A percentile compares a stretch with the other conserved stretches of the same genome.
These are phyloP conservation scores for Zygosaccharomyces bisporus DNA, from an alignment of 805 yeast species.

Conservation along the genomic window DNA sequence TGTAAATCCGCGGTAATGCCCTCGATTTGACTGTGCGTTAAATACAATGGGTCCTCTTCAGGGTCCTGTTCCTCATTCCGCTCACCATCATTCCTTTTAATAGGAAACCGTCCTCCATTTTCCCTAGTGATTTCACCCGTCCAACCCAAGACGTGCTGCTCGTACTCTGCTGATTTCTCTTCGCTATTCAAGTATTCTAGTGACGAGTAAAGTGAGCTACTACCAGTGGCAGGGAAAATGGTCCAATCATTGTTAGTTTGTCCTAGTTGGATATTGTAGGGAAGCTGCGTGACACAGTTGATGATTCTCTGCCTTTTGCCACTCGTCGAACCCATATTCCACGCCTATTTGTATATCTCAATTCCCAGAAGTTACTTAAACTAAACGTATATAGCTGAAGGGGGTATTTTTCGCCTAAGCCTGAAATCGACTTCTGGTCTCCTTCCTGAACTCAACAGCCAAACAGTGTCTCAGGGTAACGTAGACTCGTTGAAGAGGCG, in stretches of 20 bases:
- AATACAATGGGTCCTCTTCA: slow-evolving; percentile 59
- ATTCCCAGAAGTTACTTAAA: too few species aligned
- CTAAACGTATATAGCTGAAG: too few species aligned
- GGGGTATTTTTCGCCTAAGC: background rate
- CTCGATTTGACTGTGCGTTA: slow-evolving; percentile 52
- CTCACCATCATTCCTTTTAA: slow-evolving; percentile 7
- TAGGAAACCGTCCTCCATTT: slow-evolving; percentile 11
- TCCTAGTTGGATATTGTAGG: slow-evolving; percentile 33
- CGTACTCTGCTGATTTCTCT: slow-evolving; percentile 70
- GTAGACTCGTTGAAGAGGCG: background rate
- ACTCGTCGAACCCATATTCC: slow-evolving; percentile 1
- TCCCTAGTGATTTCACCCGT: slow-evolving; percentile 70
- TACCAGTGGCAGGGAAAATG: slow-evolving; percentile 68
- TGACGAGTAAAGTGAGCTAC: slow-evolving; percentile 78
- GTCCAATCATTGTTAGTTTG: slow-evolving; percentile 45
- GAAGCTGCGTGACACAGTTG: slow-evolving; percentile 38
- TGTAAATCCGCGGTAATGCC: slow-evolving; percentile 27
- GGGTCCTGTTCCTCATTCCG: slow-evolving; percentile 32
- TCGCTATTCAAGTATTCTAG: slow-evolving; percentile 48
- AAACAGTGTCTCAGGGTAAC: background rate
- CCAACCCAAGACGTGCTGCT: slow-evolving; percentile 88
- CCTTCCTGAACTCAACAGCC: background rate
- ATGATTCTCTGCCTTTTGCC: slow-evolving; percentile 31
- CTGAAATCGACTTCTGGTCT: background rate
- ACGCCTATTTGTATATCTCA: background rate